Conservation (phyloP, 805 yeast species). For the Zygosaccharomyces siamensis region DNA sequence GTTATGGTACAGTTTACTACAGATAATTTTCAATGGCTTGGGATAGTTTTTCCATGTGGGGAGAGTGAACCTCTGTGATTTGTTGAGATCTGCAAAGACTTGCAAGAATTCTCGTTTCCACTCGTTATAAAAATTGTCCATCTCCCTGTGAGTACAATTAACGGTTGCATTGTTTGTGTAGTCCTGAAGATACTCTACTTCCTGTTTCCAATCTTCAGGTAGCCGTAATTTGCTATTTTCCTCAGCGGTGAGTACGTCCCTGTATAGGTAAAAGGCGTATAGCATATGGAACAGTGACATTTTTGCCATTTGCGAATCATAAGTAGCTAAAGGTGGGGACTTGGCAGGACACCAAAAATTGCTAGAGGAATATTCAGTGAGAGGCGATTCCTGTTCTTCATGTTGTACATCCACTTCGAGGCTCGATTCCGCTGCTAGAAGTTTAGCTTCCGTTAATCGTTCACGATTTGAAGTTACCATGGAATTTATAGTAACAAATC, state of each 20-base stretch:
- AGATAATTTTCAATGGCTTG: conserved; percentile 14
- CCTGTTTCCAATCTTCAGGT: conserved; percentile 16
- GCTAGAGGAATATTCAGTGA: conserved; percentile 4
- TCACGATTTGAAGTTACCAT: conserved; percentile 20
- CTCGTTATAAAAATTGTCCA: conserved; percentile 19
- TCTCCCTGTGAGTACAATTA: not conserved
- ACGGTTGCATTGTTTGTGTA: not conserved
- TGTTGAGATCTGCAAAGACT: conserved; percentile 12
- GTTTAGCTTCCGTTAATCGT: conserved; percentile 8
- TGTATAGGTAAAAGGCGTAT: conserved; percentile 26
- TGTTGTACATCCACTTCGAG: not conserved
- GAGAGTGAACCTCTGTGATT: conserved; percentile 23
- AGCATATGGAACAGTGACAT: conserved; percentile 29
- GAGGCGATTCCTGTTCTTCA: conserved; percentile 5
- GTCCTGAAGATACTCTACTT: conserved; percentile 9
- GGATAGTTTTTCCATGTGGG: conserved; percentile 31
- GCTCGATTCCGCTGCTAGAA: conserved; percentile 6
- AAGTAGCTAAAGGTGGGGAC: conserved; percentile 10
- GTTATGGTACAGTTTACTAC: conserved; percentile 19
- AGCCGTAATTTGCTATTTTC: not conserved
- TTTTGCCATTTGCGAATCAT: conserved; percentile 20
- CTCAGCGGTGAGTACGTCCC: conserved; percentile 10
- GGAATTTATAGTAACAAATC: conserved; percentile 34
- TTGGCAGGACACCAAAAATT: conserved; percentile 5
- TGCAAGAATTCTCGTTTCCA: conserved; percentile 25